These are phyloP conservation scores for Phoma herbarum DNA, from an alignment of 2,329 filamentous ascomycete species.

Conservation along the genomic window DNA sequence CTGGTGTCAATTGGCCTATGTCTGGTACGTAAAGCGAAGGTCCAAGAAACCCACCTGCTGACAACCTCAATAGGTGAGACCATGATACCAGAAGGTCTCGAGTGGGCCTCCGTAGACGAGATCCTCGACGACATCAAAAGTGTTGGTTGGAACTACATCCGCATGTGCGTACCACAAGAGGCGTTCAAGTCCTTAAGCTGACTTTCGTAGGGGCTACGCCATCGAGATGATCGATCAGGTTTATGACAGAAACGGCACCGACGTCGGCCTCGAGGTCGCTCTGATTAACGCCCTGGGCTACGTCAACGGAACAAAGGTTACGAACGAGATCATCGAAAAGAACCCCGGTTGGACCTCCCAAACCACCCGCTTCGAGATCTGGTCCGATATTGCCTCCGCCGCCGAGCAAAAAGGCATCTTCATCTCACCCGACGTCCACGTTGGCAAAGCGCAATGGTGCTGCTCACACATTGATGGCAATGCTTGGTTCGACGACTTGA, in stretches of 20 bases:
- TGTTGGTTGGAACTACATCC: slow-evolving; percentile 69
- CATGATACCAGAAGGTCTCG: slow-evolving; percentile 68
- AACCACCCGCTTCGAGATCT: slow-evolving; percentile 53
- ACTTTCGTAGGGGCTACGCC: slow-evolving; percentile 48
- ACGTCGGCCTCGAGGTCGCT: slow-evolving; percentile 52
- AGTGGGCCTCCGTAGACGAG: slow-evolving; percentile 62
- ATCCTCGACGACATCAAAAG: slow-evolving; percentile 62
- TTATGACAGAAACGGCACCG: slow-evolving; percentile 50
- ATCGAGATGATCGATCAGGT: slow-evolving; percentile 56
- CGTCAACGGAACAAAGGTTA: slow-evolving; percentile 50
- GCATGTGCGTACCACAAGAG: slow-evolving; percentile 44
- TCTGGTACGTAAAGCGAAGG: slow-evolving; percentile 29
- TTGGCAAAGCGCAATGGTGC: slow-evolving; percentile 47
- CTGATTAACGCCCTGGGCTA: slow-evolving; percentile 53
- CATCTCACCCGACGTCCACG: slow-evolving; percentile 45
- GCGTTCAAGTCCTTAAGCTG: background rate
- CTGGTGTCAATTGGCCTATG: slow-evolving; percentile 68
- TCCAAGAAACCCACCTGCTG: background rate
- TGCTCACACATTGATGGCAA: slow-evolving; percentile 60
- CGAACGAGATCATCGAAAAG: slow-evolving; percentile 47
- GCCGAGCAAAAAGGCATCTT: slow-evolving; percentile 43
- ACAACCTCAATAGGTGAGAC: slow-evolving; percentile 57
- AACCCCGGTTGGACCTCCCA: slow-evolving; percentile 51
- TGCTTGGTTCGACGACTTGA: slow-evolving; percentile 64
- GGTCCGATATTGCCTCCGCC: slow-evolving; percentile 39